Evolutionary conservation across 208 protist genomes (phyloP), one percentile per base, ranked within the genome.

Genomic region (Leishmania arabica): DNA sequence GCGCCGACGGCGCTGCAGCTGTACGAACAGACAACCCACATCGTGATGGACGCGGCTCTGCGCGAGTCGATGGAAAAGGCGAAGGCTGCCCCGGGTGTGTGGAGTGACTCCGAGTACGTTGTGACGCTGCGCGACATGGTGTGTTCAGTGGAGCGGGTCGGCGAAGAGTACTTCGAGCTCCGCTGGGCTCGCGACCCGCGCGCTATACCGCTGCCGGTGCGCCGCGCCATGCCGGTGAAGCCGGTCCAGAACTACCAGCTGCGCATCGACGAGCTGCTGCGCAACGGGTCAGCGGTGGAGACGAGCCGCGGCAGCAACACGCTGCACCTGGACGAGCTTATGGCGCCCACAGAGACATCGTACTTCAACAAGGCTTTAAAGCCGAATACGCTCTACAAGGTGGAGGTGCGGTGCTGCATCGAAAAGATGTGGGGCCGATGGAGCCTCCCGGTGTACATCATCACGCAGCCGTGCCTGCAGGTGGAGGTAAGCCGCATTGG

Each of bases 361-460:
- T 97, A 93, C 85, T 85, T 80, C 56, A 91, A 87, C 56, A 85
- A 89, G 64, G 72, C 84, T 15, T 82, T 97, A 70, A 74, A 86
- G 72, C 93, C 94, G 31, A 93, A 95, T 84, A 89, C 88, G 47
- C 81, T 95, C 11, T 98, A 97, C 85, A 88, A 88, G 49, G 90
- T 97, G 5, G 84, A 92, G 69, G 90, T 97, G 53, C 93, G 96
- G 15, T 93, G 88, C 78, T 94, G 93, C 84, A 90, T 95, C 19
- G 91, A 96, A 77, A 91, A 92, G 80, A 85, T 89, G 49, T 97
- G 96, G 95, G 93, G 95, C n/a, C 90, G 84, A 53, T 98, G 96
- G 95, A 97, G 92, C 77, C 76, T 82, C 58, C 85, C 86, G 24
- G 79, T 95, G 45, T 93, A 95, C 86, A 76, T 96, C 8, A 86